phyloP scores from a whole-genome alignment of 768 basidiomycete species.

The Pisolithus tinctorius region DNA sequence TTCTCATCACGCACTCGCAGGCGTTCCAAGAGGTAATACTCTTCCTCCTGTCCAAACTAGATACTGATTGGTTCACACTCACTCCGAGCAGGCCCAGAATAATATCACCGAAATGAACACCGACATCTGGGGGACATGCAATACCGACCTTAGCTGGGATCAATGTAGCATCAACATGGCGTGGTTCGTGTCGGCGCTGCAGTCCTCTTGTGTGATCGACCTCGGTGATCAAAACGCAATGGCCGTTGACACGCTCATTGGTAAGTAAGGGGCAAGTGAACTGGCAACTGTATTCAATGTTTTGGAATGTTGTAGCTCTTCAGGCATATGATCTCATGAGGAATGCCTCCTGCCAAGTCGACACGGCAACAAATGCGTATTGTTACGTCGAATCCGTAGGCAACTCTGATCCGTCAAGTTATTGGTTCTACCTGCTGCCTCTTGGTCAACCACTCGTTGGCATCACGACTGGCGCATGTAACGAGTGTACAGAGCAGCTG shows the following conservation, averaged over 20 bases:
- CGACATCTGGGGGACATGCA: conserved; percentile 76
- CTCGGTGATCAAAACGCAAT: conserved; percentile 44
- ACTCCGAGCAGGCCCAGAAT: conserved; percentile 48
- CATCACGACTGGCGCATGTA: conserved; percentile 48
- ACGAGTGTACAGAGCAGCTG: conserved; percentile 52
- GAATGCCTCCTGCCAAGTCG: conserved; percentile 49
- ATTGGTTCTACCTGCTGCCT: conserved; percentile 69
- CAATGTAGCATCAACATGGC: conserved; percentile 65
- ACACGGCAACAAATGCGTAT: conserved; percentile 56
- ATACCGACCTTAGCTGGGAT: conserved; percentile 40
- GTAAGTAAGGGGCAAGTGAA: conserved; percentile 29
- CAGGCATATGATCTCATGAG: conserved; percentile 59
- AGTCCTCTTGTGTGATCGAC: conserved; percentile 50
- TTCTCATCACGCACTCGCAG: conserved; percentile 51
- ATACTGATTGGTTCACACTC: not conserved
- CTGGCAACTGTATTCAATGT: not conserved
- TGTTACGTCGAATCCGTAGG: conserved; percentile 66
- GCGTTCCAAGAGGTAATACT: conserved; percentile 48
- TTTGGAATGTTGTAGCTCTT: conserved; percentile 38
- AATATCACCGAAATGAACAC: conserved; percentile 58
- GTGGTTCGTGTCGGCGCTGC: conserved; percentile 48
- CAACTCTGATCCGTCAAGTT: conserved; percentile 51
- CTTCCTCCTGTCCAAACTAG: not conserved
- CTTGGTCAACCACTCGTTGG: conserved; percentile 50
- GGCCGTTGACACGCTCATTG: conserved; percentile 47